A percentile compares a stretch with the other conserved stretches of the same genome.
Conservation (phyloP, 1,284 basidiomycete species). For the Apiotrichum gamsii region DNA sequence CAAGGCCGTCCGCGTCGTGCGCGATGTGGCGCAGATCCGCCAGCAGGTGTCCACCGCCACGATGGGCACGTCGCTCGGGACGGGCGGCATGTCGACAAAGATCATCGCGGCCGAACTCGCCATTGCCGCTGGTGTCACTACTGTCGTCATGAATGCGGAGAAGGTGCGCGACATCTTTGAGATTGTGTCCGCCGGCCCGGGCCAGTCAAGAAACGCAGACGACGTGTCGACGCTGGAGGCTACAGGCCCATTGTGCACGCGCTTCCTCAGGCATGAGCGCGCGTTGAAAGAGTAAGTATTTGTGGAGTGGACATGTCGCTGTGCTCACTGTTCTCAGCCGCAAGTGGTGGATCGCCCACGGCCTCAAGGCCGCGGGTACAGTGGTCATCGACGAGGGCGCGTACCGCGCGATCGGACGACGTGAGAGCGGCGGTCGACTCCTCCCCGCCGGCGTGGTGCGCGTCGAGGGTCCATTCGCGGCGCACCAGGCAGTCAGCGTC, state of each 20-base stretch:
- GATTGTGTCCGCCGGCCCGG: slow-evolving; percentile 60
- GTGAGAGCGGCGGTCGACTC: slow-evolving; percentile 81
- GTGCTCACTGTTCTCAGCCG: slow-evolving; percentile 47
- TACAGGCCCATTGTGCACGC: slow-evolving; percentile 61
- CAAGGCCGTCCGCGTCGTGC: slow-evolving; percentile 70
- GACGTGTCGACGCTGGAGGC: slow-evolving; percentile 25
- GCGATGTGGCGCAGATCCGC: slow-evolving; percentile 74
- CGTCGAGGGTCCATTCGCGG: slow-evolving; percentile 82
- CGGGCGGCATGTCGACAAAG: slow-evolving; percentile 99
- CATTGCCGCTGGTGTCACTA: slow-evolving; percentile 90
- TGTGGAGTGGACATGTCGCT: too few species aligned
- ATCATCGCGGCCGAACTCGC: slow-evolving; percentile 97
- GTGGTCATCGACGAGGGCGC: slow-evolving; percentile 80
- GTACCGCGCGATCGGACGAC: slow-evolving; percentile 70
- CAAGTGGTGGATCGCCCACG: slow-evolving; percentile 93
- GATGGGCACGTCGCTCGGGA: slow-evolving; percentile 85
- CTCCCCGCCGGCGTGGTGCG: slow-evolving; percentile 84
- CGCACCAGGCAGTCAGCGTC: slow-evolving; percentile 86
- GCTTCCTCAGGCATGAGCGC: slow-evolving; percentile 68
- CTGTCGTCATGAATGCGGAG: slow-evolving; percentile 79
- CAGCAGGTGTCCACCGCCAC: slow-evolving; percentile 83
- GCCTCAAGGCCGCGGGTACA: slow-evolving; percentile 77
- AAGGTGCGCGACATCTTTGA: slow-evolving; percentile 69
- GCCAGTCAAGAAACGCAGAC: slow-evolving; percentile 28
- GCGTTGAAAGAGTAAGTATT: slow-evolving; percentile 64